Evolutionary conservation across 306 rosid genomes (phyloP).

Genomic region (Alnus glutinosa): DNA sequence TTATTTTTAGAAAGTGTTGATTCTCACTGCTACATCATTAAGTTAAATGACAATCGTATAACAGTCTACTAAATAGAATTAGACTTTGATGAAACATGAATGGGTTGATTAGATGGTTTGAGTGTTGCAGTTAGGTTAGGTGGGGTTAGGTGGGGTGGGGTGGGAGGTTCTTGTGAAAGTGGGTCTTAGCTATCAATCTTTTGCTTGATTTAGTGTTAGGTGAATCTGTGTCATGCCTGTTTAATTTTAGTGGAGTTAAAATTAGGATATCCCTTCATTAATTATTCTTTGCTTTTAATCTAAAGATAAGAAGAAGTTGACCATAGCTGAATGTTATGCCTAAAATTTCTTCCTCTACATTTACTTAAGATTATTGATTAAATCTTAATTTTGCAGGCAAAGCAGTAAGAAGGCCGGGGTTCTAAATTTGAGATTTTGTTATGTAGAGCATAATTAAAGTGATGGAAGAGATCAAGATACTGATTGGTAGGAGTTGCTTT

Average conservation of each 20-base stretch:
- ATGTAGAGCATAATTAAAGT: slow-evolving; percentile 1
- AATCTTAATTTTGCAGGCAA: slow-evolving; percentile 52
- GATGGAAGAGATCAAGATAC: slow-evolving; percentile 2
- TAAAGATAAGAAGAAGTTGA: slow-evolving; percentile 17
- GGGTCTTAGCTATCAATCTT: slow-evolving; percentile 11
- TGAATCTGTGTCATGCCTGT: slow-evolving; percentile 8
- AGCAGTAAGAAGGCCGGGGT: slow-evolving; percentile 45
- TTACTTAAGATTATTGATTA: neutral
- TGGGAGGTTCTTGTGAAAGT: neutral
- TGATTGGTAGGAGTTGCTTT: slow-evolving; percentile 27
- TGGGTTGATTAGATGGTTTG: too few relatives aligned
- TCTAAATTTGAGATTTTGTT: neutral
- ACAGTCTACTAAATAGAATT: too few relatives aligned
- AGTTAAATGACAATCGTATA: too few relatives aligned
- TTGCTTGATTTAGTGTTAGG: slow-evolving; percentile 35
- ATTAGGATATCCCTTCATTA: neutral
- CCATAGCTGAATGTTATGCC: slow-evolving; percentile 32
- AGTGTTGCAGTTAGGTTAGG: slow-evolving; percentile 7
- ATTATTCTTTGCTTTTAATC: slow-evolving; percentile 7
- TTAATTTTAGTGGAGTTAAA: neutral
- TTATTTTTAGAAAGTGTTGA: too few relatives aligned
- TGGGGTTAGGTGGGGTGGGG: neutral
- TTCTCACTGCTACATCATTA: too few relatives aligned
- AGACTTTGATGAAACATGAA: too few relatives aligned
- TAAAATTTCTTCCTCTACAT: slow-evolving; percentile 19